These are phyloP conservation scores for Drechslerella coelobrocha DNA, from an alignment of 2,329 filamentous ascomycete species.

Conservation along the genomic window DNA sequence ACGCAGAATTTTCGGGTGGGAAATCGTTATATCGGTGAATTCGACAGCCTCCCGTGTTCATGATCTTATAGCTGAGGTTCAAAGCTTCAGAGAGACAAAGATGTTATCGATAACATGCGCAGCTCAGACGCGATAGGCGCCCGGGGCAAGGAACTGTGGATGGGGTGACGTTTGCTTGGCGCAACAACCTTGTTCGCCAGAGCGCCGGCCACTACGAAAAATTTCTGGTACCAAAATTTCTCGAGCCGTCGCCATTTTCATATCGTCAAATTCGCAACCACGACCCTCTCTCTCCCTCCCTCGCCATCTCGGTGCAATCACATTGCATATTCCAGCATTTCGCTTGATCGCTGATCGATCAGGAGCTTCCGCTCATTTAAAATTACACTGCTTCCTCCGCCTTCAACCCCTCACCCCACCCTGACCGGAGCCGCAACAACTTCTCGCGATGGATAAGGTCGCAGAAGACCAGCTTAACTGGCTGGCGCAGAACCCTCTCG, in stretches of 20 bases:
- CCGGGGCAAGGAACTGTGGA: conserved; percentile 12
- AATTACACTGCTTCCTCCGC: conserved; percentile 52
- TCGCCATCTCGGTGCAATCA: background rate
- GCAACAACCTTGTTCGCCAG: conserved; percentile 22
- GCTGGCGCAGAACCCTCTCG: conserved; percentile 75
- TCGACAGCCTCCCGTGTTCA: too few relatives aligned
- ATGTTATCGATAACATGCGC: background rate
- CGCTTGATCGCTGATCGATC: background rate
- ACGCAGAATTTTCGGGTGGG: too few relatives aligned
- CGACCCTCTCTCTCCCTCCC: background rate
- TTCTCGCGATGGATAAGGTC: conserved; percentile 48
- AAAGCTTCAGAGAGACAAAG: too few relatives aligned
- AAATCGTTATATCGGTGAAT: too few relatives aligned
- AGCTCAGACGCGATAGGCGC: conserved; percentile 49
- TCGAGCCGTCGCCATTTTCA: conserved; percentile 5
- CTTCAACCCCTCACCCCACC: conserved; percentile 54
- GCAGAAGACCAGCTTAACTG: conserved; percentile 65
- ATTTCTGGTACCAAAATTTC: conserved; percentile 49
- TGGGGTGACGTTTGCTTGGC: conserved; percentile 39
- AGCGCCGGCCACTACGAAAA: conserved; percentile 31
- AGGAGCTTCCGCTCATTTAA: conserved; percentile 50
- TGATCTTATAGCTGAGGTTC: too few relatives aligned
- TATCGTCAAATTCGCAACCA: background rate
- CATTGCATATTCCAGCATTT: background rate
- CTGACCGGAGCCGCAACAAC: conserved; percentile 54